Percentiles rank a stretch among this genome's conserved stretches.
Evolutionary conservation across 805 yeast species (phyloP).

Genomic region (Nadsonia fulvescens): DNA sequence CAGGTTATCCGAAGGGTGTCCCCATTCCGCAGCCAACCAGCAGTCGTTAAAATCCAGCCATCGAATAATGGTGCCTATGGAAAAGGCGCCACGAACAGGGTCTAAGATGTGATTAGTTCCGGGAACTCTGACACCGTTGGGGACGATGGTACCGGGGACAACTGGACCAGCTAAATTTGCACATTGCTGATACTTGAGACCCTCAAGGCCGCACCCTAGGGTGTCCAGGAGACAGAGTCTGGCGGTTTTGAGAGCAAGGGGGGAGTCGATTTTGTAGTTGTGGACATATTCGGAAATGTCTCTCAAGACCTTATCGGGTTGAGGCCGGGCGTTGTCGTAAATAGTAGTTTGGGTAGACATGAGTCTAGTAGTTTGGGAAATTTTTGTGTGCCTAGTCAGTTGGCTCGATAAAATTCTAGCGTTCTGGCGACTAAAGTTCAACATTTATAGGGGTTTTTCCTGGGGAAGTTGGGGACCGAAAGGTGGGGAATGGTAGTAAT

Average conservation of each 20-base stretch:
- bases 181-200: slow-evolving; percentile 34
- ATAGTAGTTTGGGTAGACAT: too few relatives aligned
- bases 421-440: too few relatives aligned
- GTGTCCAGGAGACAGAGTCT: slow-evolving; percentile 37
- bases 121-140: slow-evolving; percentile 35
- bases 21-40: slow-evolving; percentile 58
- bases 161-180: slow-evolving; percentile 32
- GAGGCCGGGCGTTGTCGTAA: slow-evolving; percentile 35
- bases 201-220: slow-evolving; percentile 43
- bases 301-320: slow-evolving; percentile 29
- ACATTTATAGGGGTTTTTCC: too few relatives aligned
- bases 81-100: slow-evolving; percentile 41
- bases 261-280: slow-evolving; percentile 25
- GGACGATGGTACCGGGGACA: slow-evolving; percentile 38
- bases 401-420: too few relatives aligned
- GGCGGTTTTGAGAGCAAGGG: slow-evolving; percentile 35
- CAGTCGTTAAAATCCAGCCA: slow-evolving; percentile 49
- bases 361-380: too few relatives aligned
- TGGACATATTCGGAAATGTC: slow-evolving; percentile 36
- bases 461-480: too few relatives aligned
- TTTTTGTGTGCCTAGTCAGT: too few relatives aligned
- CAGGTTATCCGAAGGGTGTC: slow-evolving; percentile 44
- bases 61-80: slow-evolving; percentile 37
- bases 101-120: slow-evolving; percentile 35
- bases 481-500: too few relatives aligned